Evolutionary conservation across 495 filamentous ascomycete species (phyloP).

Genomic region (Platismatia glauca): DNA sequence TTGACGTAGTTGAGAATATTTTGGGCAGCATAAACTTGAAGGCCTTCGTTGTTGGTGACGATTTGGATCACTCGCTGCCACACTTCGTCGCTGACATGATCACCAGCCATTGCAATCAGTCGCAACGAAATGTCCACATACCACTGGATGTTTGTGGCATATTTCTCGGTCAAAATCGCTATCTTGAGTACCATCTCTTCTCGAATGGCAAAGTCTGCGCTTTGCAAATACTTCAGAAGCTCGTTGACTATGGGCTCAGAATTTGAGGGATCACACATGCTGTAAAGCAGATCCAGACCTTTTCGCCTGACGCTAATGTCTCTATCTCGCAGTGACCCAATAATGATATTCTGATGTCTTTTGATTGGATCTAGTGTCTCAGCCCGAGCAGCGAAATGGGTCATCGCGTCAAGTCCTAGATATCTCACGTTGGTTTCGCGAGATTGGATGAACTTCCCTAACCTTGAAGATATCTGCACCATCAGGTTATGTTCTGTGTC

Average conservation of each 20-base stretch:
- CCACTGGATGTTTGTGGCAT: slow-evolving; percentile 97
- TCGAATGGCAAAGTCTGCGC: slow-evolving; percentile 91
- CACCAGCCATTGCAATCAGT: slow-evolving; percentile 90
- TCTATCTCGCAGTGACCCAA: slow-evolving; percentile 85
- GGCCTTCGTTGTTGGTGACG: slow-evolving; percentile 97
- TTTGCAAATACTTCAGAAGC: slow-evolving; percentile 88
- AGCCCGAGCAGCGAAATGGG: slow-evolving; percentile 86
- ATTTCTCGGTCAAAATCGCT: slow-evolving; percentile 96
- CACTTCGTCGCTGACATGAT: slow-evolving; percentile 98
- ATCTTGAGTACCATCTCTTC: slow-evolving; percentile 99
- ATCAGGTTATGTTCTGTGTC: slow-evolving; percentile 92
- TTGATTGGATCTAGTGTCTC: slow-evolving; percentile 98
- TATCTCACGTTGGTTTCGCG: slow-evolving; percentile 97
- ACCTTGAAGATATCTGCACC: slow-evolving; percentile 88
- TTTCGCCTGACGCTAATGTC: slow-evolving; percentile 97
- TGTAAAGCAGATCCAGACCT: slow-evolving; percentile 92
- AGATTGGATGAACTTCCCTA: slow-evolving; percentile 95
- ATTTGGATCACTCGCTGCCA: slow-evolving; percentile 99
- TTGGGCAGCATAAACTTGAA: slow-evolving; percentile 92
- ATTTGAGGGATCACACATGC: slow-evolving; percentile 96
- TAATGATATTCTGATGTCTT: slow-evolving; percentile 91
- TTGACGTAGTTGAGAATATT: slow-evolving; percentile 86
- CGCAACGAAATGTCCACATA: slow-evolving; percentile 97
- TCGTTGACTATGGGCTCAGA: slow-evolving; percentile 88
- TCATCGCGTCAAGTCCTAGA: slow-evolving; percentile 95